Percentiles rank a stretch among this genome's conserved stretches.
Evolutionary conservation across 345 rosid species (phyloP).

Genomic region (Trapa bicornis): DNA sequence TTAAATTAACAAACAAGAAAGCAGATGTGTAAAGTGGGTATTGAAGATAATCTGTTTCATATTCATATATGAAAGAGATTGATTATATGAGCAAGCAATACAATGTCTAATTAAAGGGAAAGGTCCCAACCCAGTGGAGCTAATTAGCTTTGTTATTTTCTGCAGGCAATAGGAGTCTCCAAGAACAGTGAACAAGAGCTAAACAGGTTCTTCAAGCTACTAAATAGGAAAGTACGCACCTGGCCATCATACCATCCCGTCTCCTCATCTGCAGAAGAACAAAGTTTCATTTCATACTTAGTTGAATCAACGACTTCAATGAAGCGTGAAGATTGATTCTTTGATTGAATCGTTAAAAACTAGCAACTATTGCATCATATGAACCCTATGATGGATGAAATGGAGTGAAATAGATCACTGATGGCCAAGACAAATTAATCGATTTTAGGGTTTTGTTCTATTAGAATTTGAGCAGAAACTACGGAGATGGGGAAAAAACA

Average conservation of each 20-base stretch:
- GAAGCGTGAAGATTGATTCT: background rate
- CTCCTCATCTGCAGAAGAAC: slow-evolving; percentile 56
- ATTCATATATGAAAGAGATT: background rate
- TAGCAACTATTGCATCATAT: background rate
- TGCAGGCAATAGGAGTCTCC: background rate
- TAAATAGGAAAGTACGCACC: slow-evolving; percentile 23
- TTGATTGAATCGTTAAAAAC: background rate
- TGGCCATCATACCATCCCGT: slow-evolving; percentile 94
- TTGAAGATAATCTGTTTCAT: background rate
- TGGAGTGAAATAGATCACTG: background rate
- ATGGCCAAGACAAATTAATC: background rate
- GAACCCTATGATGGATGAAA: too few species aligned
- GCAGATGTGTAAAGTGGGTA: background rate
- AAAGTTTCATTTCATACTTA: background rate
- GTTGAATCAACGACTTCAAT: background rate
- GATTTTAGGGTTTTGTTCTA: background rate
- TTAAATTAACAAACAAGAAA: background rate
- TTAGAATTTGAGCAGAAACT: background rate
- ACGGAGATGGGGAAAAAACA: background rate
- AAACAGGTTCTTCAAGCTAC: background rate
- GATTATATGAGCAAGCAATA: background rate
- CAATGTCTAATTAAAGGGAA: background rate
- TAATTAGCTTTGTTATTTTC: background rate
- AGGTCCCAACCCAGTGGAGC: background rate
- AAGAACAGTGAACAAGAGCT: background rate